Base-by-base conservation (phyloP, 768 basidiomycete species). In the Leccinum arenicola region DNA sequence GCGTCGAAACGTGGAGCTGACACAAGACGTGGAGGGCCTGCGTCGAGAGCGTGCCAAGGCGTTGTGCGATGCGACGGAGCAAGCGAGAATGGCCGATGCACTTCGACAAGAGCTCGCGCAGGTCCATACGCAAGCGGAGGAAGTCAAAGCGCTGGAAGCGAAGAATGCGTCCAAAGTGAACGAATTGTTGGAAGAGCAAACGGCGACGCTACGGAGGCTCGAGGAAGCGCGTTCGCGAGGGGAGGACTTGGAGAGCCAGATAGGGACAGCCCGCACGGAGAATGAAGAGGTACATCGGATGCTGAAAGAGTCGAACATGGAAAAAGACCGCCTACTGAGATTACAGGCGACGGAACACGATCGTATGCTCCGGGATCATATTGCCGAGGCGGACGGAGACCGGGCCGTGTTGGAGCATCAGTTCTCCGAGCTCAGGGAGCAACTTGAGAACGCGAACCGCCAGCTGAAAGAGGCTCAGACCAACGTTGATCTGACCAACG, bases 371-470 rank as follows among this genome's bases (percentile, higher is more conserved):
- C 84, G 93, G 1, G 94, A 97, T 70, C 91, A 95, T 66, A 88
- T 90, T 56, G 90, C 90, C 3, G 95, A 98, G 72, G 91, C 94
- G 14, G 93, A 97, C 67, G 91, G 94, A 1, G 95, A 98, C 71
- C 84, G 93, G 8, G 94, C 95, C 0, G 93, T 96, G 14, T 78
- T 97, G 50, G 94, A 97, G 73, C 86, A 95, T 52, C 90, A 94
- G 71, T 87, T 90, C 69, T 84, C 82, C 43, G 90, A 91, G 68
- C 75, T 91, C 38, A 81, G 82, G 63, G 84, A 84, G 1, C 78
- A 80, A 8, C 74, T 88, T 52, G 89, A 88, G 56, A 78, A 81
- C 58, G 77, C 80, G 14, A 82, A 84, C 55, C 80, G 81, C 10
- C 83, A 88, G 63, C 69, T 91, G 17, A 86, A 86, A 67, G 86